Base-by-base conservation (phyloP, 768 basidiomycete genomes). In the Termitomyces sp. region DNA sequence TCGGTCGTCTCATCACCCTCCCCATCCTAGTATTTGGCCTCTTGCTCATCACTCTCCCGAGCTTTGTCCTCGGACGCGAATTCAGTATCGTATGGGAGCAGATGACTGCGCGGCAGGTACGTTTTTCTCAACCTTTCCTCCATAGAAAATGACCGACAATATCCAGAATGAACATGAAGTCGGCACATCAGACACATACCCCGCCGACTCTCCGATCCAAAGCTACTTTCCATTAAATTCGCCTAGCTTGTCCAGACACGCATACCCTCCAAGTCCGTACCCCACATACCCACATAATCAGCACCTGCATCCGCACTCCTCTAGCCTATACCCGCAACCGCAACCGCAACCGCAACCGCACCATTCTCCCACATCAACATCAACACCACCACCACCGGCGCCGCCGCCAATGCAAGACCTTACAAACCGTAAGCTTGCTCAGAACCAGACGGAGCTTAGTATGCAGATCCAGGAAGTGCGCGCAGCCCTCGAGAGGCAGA, bases 21-120 rank as follows among this genome's bases (percentile, higher is more conserved):
- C 94, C 94, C 0, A 81, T 97, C 20, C 84, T 97, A 50, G 81
- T 92, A 13, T 95, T 92, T 64, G 94, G 94, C 3, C 78, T 96
- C 11, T 79, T 97, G 0, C 79, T 95, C 44, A 94, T 97, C 67
- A 95, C 94, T 0, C 79, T 96, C 5, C 94, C 94, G 7, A 89
- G 86, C 66, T 96, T 97, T 67, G 94, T 97, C 1, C 83, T 97
- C 15, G 94, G 94, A 0, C 76, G 93, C 39, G 93, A 97, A 69
- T 97, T 97, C 69, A 92, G 91, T 59, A 75, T 87, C 13, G 91
- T 95, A 1, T 97, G 93, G 89, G 92, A 95, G 58, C 80, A 79
- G 33, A 93, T 95, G 91, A 79, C 78, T 0, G 73, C 68, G 20
- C 70, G 78, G 51, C 73, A 78, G 47, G 82, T 79, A 45, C n/a